These are phyloP conservation scores for Pseudonitzschia multiseries DNA, from an alignment of 108 stramenopile species.

Conservation along the genomic window DNA sequence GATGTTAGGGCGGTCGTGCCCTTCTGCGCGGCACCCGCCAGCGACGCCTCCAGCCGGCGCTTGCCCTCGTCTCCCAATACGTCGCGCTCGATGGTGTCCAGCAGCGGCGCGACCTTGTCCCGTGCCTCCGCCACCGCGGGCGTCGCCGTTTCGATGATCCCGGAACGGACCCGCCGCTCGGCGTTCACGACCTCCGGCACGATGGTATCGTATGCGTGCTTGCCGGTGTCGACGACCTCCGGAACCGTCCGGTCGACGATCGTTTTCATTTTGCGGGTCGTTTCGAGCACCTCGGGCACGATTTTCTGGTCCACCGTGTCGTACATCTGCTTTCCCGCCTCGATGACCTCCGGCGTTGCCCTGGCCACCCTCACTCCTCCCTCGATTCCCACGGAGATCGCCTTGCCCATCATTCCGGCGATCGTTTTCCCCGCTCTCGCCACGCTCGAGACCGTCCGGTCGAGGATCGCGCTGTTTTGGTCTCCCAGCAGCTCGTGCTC, in stretches of 20 bases:
- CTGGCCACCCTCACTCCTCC: conserved; percentile 5
- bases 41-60: not conserved
- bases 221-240: conserved; percentile 7
- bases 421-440: conserved; percentile 3
- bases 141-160: not conserved
- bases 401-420: conserved; percentile 13
- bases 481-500: conserved; percentile 9
- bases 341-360: conserved; percentile 8
- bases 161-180: not conserved
- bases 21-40: not conserved
- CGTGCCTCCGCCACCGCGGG: not conserved
- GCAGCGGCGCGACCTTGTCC: not conserved
- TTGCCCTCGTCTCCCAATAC: conserved; percentile 2
- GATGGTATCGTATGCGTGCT: conserved; percentile 13
- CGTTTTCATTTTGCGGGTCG: conserved; percentile 3
- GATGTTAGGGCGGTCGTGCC: not conserved
- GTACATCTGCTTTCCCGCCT: conserved; percentile 8
- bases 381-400: not conserved
- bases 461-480: not conserved
- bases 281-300: conserved; percentile 5
- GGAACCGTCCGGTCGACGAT: conserved; percentile 6
- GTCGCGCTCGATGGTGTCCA: not conserved
- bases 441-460: not conserved
- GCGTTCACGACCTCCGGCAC: conserved; percentile 7
- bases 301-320: conserved; percentile 10